Evolutionary conservation across 257 asterid genomes (phyloP), one percentile per base, ranked within the genome.

Genomic region (Cynanchum wilfordii): DNA sequence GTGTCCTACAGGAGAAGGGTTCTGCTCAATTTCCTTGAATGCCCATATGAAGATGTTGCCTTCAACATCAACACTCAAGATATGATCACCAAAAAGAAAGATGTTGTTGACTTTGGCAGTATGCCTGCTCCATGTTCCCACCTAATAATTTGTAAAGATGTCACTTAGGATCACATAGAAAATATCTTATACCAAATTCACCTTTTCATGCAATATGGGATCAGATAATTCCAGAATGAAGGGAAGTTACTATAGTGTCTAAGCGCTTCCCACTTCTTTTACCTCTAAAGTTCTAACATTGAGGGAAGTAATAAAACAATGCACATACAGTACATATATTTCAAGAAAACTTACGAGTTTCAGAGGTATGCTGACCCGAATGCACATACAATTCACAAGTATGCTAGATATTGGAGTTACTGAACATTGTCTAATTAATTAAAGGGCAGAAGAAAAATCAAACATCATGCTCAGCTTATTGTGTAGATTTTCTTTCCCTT

Each of bases 1-100:
- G 77, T 87, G 95, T 52, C 95, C 90, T 76, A 85, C 85, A 4
- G 97, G 97, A 82, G 90, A 79, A 42, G 66, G 81, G 80, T 79
- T 80, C 62, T 82, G 76, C 15, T 88, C 82, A 42, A 76, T 54
- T 60, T 88, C 96, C 77, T 94, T 91, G 79, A 94, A 94, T 33
- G 91, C 90, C 98, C 98, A 94, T 52, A 88, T 86, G 85, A 87
- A 88, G 72, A 93, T 82, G 73, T 84, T 82, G 33, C 97, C 96
- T 77, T 88, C 85, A 45, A 86, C 85, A 79, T 93, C 97, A 56
- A 85, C 77, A 75, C 98, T 93, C 76, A 93, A 71, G 73, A 93
- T 69, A 70, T 89, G 69, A 27, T 89, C 94, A 51, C 98, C 97
- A 67, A 93, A 91, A 77, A 89, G 80, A 73, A 90, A 94, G 81